phyloP scores from a whole-genome alignment of 140 eudicot species.

The Cichorium intybus region DNA sequence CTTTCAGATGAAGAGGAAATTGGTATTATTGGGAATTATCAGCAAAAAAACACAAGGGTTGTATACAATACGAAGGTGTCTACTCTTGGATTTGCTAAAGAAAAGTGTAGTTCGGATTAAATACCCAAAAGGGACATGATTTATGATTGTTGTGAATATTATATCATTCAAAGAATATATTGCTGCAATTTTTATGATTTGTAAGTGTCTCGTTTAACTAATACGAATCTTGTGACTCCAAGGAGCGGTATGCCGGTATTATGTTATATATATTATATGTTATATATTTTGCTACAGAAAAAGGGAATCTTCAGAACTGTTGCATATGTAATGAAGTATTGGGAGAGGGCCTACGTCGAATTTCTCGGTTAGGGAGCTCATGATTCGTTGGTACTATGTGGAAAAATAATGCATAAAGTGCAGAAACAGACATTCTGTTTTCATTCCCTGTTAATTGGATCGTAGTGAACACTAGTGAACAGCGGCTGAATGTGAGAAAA shows the following conservation, averaged over 20 bases:
- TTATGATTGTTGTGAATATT: constrained; percentile 37
- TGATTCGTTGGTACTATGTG: constrained; percentile 17
- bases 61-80: constrained; percentile 62
- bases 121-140: constrained; percentile 1
- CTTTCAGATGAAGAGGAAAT: constrained; percentile 63
- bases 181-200: constrained; percentile 30
- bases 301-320: constrained; percentile 31
- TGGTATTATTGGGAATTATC: constrained; percentile 88
- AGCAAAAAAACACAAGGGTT: constrained; percentile 84
- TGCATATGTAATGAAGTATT: constrained; percentile 24
- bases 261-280: not conserved
- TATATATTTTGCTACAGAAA: constrained; percentile 12
- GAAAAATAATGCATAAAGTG: constrained; percentile 10
- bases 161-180: constrained; percentile 16
- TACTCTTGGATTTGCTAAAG: constrained; percentile 81
- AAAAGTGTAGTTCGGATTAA: constrained; percentile 53
- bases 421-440: constrained; percentile 18
- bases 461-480: constrained; percentile 19
- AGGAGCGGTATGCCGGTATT: not conserved
- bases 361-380: constrained; percentile 24
- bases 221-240: not conserved
- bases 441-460: constrained; percentile 28
- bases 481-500: constrained; percentile 3
- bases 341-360: constrained; percentile 25
- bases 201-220: constrained; percentile 4